These are phyloP conservation scores for Exophiala xenobiotica DNA, from an alignment of 2,329 filamentous ascomycete species.

Conservation along the genomic window DNA sequence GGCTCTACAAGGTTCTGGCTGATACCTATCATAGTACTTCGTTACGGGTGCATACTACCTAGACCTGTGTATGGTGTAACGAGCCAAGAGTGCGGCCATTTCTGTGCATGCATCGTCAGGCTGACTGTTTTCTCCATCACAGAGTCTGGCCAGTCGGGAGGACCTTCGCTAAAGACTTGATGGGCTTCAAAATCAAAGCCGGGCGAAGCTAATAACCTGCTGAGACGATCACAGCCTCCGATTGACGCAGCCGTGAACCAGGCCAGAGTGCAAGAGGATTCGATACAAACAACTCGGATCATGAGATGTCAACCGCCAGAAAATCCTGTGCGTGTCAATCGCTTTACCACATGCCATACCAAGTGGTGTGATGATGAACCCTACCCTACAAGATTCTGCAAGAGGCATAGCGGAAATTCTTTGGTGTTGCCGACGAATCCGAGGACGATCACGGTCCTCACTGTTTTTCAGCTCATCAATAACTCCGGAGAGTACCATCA, in stretches of 20 bases:
- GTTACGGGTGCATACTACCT: too few relatives aligned
- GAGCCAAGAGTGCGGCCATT: too few relatives aligned
- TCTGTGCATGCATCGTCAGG: conserved; percentile 1
- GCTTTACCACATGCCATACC: too few relatives aligned
- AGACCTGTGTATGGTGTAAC: too few relatives aligned
- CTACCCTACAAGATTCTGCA: background rate
- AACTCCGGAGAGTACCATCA: background rate
- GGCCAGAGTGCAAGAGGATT: background rate
- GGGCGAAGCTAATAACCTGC: too few relatives aligned
- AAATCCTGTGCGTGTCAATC: too few relatives aligned
- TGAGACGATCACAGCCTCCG: too few relatives aligned
- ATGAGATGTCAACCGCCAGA: background rate
- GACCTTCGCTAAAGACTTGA: background rate
- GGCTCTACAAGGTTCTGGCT: conserved; percentile 10
- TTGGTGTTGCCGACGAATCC: conserved; percentile 1
- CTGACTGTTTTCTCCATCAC: background rate
- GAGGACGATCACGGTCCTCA: too few relatives aligned
- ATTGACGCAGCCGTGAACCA: background rate
- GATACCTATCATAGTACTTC: background rate
- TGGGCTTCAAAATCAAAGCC: too few relatives aligned
- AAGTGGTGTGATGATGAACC: conserved; percentile 4
- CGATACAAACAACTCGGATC: background rate
- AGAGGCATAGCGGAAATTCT: background rate
- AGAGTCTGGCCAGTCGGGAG: background rate
- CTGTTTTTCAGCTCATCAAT: background rate